phyloP scores from a whole-genome alignment of 345 rosid species.

The Eucalyptus regnans region DNA sequence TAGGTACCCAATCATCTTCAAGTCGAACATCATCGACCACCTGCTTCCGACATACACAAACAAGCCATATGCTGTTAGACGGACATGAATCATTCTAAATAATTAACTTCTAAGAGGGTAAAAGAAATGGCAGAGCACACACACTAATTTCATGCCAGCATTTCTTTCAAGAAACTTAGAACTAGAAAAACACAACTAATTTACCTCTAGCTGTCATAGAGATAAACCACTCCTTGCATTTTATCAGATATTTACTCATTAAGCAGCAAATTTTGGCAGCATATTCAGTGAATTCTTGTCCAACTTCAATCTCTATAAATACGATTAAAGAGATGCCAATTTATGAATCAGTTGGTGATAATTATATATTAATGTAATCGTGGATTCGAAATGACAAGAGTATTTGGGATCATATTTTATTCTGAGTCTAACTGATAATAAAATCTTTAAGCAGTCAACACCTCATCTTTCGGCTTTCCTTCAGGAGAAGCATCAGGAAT shows the following conservation, averaged over 20 bases:
- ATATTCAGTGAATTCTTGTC: neutral
- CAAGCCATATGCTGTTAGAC: neutral
- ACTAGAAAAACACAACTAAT: neutral
- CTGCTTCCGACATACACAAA: conserved; percentile 7
- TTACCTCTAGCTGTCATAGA: neutral
- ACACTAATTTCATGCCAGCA: neutral
- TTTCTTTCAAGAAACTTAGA: neutral
- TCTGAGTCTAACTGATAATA: neutral
- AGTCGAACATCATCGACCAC: conserved; percentile 75
- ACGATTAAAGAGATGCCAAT: neutral
- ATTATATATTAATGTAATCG: neutral
- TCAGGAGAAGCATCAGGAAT: conserved; percentile 89
- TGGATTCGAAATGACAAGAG: neutral
- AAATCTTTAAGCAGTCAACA: conserved; percentile 1
- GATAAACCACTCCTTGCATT: neutral
- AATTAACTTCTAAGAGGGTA: neutral
- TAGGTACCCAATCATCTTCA: conserved; percentile 98
- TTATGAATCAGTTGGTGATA: neutral
- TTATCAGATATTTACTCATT: neutral
- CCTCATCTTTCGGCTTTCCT: conserved; percentile 95
- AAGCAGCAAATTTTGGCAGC: neutral
- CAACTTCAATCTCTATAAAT: neutral
- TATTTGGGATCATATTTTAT: neutral
- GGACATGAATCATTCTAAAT: neutral
- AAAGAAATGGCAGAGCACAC: neutral